phyloP scores from a whole-genome alignment of 2,329 filamentous ascomycete species.

The Neurospora sp. region DNA sequence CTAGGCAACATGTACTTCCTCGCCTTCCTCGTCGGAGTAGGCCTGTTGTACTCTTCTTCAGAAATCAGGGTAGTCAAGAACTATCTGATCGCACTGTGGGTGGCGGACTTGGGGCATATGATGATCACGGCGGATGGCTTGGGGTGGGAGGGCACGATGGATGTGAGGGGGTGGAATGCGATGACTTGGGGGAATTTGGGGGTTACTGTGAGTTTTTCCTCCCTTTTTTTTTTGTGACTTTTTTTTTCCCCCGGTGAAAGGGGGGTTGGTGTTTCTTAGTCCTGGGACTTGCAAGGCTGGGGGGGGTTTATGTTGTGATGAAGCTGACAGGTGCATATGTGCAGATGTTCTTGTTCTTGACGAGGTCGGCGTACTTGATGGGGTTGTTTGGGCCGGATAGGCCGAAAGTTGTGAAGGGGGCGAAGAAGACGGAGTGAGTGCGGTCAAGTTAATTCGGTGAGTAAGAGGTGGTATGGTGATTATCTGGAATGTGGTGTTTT shows the following conservation, averaged over 20 bases:
- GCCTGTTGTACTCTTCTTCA: constrained; percentile 52
- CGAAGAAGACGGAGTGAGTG: constrained; percentile 14
- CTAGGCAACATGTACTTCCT: constrained; percentile 62
- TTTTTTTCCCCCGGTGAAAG: background rate
- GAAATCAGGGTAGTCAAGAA: constrained; percentile 57
- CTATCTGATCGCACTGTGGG: constrained; percentile 56
- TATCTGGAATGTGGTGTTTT: background rate
- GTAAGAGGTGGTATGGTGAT: background rate
- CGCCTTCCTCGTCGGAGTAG: constrained; percentile 53
- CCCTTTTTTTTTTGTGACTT: background rate
- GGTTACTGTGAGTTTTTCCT: constrained; percentile 41
- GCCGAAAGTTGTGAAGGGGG: constrained; percentile 4
- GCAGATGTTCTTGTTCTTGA: constrained; percentile 44
- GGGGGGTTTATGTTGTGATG: background rate
- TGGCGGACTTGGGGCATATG: constrained; percentile 60
- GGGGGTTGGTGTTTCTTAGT: no score
- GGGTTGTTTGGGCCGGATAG: constrained; percentile 48
- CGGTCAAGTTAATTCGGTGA: background rate
- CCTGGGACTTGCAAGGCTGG: no score
- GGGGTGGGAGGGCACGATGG: constrained; percentile 42
- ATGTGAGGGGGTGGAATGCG: constrained; percentile 53
- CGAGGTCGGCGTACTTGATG: constrained; percentile 46
- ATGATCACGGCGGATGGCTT: constrained; percentile 50
- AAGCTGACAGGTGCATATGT: constrained; percentile 2
- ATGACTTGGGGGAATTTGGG: constrained; percentile 68